Base-by-base conservation (phyloP, 768 basidiomycete species). In the Mycena metata region DNA sequence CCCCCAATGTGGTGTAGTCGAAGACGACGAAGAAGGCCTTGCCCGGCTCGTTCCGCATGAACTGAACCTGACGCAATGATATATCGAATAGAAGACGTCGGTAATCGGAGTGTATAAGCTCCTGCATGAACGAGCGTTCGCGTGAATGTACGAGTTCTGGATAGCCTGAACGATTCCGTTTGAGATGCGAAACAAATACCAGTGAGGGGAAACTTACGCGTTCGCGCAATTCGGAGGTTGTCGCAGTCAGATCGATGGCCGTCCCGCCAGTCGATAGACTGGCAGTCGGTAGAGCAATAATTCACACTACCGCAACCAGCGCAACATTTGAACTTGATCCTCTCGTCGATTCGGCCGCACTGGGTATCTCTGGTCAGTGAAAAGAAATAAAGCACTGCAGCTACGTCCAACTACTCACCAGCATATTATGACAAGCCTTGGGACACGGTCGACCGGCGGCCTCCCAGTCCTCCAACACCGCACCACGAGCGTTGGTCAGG, bases 91-190 rank as follows among this genome's bases (percentile, higher is more conserved):
- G 8, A 16, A 26, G 43, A 7, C 15, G 57, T 45, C 36, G 30
- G 46, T 47, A 60, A 24, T 60, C 45, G 59, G 19, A 4, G 10
- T 60, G 5, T 11, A 60, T 13, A 30, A 60, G 46, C 6, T 30
- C 59, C 19, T 45, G 59, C 45, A 60, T 60, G 30, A 60, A 60
- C 16, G 46, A 15, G 5, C 59, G 30, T 46, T 60, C 59, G 19
- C 59, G 59, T 15, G 59, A 16, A 21, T 15, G 9, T 3, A 24
- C 43, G 15, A 60, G 11, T 60, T 47, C 59, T 6, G 59, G 59
- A 36, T 49, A 6, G 4, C 16, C 59, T 60, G 21, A 24, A 7
- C 23, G 24, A 16, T 24, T 58, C 2, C 23, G 43, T 24, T 10
- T 24, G 36, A 36, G 36, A n/a, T 36, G 12, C 23, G 35, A 35